Conservation (phyloP, 78 protist genomes). For the Dictyostelium intermedium region DNA sequence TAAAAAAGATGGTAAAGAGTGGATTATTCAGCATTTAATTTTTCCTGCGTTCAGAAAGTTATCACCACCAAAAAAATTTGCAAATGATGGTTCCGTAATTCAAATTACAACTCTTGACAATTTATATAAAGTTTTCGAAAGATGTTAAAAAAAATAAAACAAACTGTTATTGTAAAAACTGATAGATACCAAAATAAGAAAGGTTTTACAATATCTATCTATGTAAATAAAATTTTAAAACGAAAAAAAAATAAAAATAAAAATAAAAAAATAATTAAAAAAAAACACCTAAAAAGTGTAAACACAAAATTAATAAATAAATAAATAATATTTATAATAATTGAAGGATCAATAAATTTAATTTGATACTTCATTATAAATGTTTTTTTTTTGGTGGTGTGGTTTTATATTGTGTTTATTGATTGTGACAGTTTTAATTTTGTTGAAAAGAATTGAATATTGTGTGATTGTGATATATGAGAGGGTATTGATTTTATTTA, state of each 20-base stretch:
- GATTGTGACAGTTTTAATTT: slow-evolving; percentile 3
- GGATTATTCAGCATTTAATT: slow-evolving; percentile 82
- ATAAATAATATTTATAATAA: background rate
- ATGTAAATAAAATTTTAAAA: too few relatives aligned
- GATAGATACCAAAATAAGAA: too few relatives aligned
- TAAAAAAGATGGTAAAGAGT: slow-evolving; percentile 51
- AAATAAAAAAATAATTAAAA: background rate
- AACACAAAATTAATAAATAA: background rate
- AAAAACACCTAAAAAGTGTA: background rate
- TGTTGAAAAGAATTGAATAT: background rate
- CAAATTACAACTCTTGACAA: slow-evolving; percentile 84
- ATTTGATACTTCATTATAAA: background rate
- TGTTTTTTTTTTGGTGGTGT: background rate
- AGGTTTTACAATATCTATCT: too few relatives aligned
- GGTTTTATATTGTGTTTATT: background rate
- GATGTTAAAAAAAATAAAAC: slow-evolving; percentile 74
- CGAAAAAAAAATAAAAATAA: background rate
- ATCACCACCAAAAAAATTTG: slow-evolving; percentile 77
- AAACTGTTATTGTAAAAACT: background rate
- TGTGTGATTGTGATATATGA: background rate
- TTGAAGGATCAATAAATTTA: background rate
- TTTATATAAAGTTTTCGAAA: slow-evolving; percentile 89
- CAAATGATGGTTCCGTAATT: slow-evolving; percentile 80
- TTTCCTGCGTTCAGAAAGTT: slow-evolving; percentile 71
- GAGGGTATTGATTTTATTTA: background rate